These are phyloP conservation scores for Pestalotiopsis sp. DNA, from an alignment of 2,329 filamentous ascomycete genomes.

Conservation along the genomic window DNA sequence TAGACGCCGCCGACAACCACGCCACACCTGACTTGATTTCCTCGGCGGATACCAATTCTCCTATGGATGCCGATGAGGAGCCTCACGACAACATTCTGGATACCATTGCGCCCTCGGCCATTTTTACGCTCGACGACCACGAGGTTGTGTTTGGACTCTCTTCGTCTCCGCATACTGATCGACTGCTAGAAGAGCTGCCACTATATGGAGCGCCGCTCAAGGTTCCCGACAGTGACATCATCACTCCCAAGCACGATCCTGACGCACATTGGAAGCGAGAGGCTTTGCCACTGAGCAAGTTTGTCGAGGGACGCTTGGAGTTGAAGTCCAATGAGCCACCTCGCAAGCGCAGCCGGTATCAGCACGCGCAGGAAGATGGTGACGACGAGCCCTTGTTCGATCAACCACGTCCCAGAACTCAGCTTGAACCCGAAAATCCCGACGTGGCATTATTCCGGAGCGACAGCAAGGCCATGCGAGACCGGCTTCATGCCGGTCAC, in stretches of 20 bases:
- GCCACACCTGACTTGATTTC: slow-evolving; percentile 69
- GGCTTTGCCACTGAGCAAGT: slow-evolving; percentile 85
- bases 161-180: slow-evolving; percentile 74
- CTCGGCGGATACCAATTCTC: slow-evolving; percentile 64
- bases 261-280: slow-evolving; percentile 75
- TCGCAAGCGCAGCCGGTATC: slow-evolving; percentile 79
- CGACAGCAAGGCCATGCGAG: slow-evolving; percentile 86
- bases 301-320: slow-evolving; percentile 78
- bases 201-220: slow-evolving; percentile 71
- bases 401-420: slow-evolving; percentile 29
- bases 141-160: slow-evolving; percentile 81
- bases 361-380: slow-evolving; percentile 74
- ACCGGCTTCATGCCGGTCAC: slow-evolving; percentile 87
- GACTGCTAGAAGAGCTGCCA: slow-evolving; percentile 79
- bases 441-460: slow-evolving; percentile 87
- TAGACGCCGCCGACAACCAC: slow-evolving; percentile 43
- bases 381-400: slow-evolving; percentile 48
- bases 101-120: slow-evolving; percentile 70
- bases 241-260: slow-evolving; percentile 61
- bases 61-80: slow-evolving; percentile 46
- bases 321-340: slow-evolving; percentile 68
- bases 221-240: slow-evolving; percentile 59
- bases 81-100: slow-evolving; percentile 35
- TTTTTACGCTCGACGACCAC: slow-evolving; percentile 81
- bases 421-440: slow-evolving; percentile 68